Percentiles rank a stretch among this genome's conserved stretches.
phyloP scores from a whole-genome alignment of 2,329 filamentous ascomycete genomes.

The Mariannaea sp. region DNA sequence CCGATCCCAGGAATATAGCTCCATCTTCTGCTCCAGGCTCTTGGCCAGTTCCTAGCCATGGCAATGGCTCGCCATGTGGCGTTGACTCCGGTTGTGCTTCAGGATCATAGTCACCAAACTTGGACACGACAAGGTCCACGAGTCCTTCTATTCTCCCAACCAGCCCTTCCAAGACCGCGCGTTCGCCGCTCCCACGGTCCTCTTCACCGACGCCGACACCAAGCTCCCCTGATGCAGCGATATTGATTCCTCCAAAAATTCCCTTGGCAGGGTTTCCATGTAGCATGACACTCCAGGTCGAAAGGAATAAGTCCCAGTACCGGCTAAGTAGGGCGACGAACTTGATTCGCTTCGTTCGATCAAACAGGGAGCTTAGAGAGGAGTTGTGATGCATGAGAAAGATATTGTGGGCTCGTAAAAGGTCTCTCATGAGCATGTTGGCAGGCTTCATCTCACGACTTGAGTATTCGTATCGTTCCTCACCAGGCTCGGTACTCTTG shows the following conservation, averaged over 20 bases:
- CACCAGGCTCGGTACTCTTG: constrained; percentile 47
- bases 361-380: constrained; percentile 72
- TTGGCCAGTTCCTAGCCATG: constrained; percentile 76
- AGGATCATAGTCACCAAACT: constrained; percentile 67
- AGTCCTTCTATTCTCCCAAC: constrained; percentile 79
- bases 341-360: constrained; percentile 63
- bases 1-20: constrained; percentile 82
- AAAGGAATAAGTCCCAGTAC: constrained; percentile 76
- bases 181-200: constrained; percentile 89
- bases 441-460: constrained; percentile 87
- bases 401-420: constrained; percentile 78
- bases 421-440: constrained; percentile 75
- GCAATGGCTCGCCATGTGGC: constrained; percentile 31
- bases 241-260: constrained; percentile 81
- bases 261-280: constrained; percentile 85
- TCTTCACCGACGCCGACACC: constrained; percentile 95
- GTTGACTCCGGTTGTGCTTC: constrained; percentile 32
- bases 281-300: constrained; percentile 86
- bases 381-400: constrained; percentile 88
- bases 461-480: constrained; percentile 74
- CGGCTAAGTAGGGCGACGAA: constrained; percentile 75
- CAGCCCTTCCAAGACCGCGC: constrained; percentile 91
- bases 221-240: constrained; percentile 88
- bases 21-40: constrained; percentile 77
- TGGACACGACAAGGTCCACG: constrained; percentile 84